Conservation (phyloP, 345 rosid species). For the Cochlearia excelsa region DNA sequence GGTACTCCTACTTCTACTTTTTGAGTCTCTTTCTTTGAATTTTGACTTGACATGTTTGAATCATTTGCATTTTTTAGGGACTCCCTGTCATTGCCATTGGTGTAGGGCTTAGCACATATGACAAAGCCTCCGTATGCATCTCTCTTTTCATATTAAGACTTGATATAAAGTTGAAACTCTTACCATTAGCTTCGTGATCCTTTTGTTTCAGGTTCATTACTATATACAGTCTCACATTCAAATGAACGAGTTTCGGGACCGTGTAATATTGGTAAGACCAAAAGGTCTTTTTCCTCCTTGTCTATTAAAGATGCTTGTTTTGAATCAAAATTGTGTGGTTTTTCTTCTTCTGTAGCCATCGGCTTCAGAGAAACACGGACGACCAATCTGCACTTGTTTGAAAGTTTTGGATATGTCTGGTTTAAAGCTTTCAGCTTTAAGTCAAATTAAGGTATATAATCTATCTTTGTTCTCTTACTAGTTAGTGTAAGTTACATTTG, state of each 20-base stretch:
- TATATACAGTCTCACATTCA: conserved; percentile 98
- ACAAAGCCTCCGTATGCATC: conserved; percentile 85
- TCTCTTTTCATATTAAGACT: neutral
- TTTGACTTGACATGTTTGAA: conserved; percentile 8
- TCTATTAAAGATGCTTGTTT: neutral
- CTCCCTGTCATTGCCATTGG: conserved; percentile 87
- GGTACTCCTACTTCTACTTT: conserved; percentile 45
- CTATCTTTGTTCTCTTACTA: neutral
- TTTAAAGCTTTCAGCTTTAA: conserved; percentile 78
- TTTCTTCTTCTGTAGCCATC: conserved; percentile 50
- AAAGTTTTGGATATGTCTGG: conserved; percentile 99
- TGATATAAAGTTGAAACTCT: conserved; percentile 18
- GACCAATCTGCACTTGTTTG: conserved; percentile 67
- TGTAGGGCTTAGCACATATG: conserved; percentile 88
- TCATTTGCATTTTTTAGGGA: conserved; percentile 48
- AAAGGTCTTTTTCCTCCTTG: neutral
- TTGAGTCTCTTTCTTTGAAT: conserved; percentile 8
- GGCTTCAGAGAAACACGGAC: conserved; percentile 63
- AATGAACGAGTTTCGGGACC: conserved; percentile 93
- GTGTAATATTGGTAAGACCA: conserved; percentile 69
- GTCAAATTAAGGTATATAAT: conserved; percentile 70
- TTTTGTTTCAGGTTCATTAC: conserved; percentile 58
- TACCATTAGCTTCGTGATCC: conserved; percentile 12
- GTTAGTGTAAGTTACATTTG: no score
- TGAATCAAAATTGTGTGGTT: neutral